Conservation (phyloP, 768 basidiomycete species). For the Pleurotus cornucopiae region DNA sequence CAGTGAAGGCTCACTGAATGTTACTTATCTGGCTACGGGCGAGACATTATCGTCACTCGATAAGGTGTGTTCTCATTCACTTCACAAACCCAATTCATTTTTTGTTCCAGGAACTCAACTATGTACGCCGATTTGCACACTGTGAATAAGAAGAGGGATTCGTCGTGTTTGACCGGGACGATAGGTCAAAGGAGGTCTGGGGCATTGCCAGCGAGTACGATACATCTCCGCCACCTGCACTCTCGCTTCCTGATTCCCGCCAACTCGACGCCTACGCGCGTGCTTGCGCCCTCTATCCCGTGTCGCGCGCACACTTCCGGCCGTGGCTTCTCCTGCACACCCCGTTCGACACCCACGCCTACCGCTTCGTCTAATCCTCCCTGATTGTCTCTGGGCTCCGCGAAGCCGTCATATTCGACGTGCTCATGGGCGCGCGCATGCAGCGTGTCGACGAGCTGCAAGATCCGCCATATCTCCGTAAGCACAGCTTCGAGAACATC, state of each 20-base stretch:
- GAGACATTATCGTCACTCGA: slow-evolving; percentile 59
- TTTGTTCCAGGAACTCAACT: slow-evolving; percentile 26
- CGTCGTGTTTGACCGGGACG: slow-evolving; percentile 61
- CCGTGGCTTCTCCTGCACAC: slow-evolving; percentile 56
- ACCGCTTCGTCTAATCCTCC: slow-evolving; percentile 65
- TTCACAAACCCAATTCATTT: background rate
- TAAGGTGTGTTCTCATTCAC: slow-evolving; percentile 29
- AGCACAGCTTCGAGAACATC: background rate
- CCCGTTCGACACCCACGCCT: slow-evolving; percentile 46
- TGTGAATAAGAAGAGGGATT: slow-evolving; percentile 72
- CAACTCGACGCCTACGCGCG: slow-evolving; percentile 14
- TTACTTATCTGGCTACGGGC: slow-evolving; percentile 49
- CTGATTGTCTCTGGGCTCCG: slow-evolving; percentile 44
- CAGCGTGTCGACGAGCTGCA: slow-evolving; percentile 45
- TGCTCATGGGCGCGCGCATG: slow-evolving; percentile 43
- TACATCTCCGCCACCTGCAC: slow-evolving; percentile 12
- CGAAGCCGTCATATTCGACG: slow-evolving; percentile 58
- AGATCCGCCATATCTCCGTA: background rate
- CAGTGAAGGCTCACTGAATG: slow-evolving; percentile 49
- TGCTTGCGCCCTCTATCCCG: slow-evolving; percentile 8
- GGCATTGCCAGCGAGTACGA: slow-evolving; percentile 34
- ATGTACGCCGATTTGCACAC: slow-evolving; percentile 59
- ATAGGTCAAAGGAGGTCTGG: slow-evolving; percentile 70
- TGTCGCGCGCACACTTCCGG: slow-evolving; percentile 46
- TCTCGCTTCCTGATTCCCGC: slow-evolving; percentile 14